Percentiles rank a stretch among this genome's conserved stretches.
Evolutionary conservation across 2,329 filamentous ascomycete species (phyloP).

Genomic region (Alternaria sp.): DNA sequence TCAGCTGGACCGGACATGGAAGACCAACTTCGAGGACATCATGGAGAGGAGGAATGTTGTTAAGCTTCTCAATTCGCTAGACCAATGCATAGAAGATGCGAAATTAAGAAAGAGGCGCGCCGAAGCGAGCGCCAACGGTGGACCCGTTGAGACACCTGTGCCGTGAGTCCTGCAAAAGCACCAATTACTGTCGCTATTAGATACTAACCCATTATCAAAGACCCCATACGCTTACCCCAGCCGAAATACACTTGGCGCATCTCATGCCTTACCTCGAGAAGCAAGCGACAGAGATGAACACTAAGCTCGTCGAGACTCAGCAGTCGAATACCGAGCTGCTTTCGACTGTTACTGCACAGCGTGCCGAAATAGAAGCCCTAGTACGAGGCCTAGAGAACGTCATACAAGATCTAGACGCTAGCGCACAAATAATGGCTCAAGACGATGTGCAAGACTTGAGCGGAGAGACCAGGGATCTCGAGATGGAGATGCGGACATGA

Average conservation of each 20-base stretch:
- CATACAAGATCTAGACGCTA: constrained; percentile 64
- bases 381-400: constrained; percentile 64
- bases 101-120: constrained; percentile 59
- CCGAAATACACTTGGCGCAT: constrained; percentile 66
- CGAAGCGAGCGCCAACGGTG: constrained; percentile 49
- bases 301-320: constrained; percentile 60
- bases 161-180: constrained; percentile 54
- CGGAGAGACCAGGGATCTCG: constrained; percentile 45
- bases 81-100: constrained; percentile 67
- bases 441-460: constrained; percentile 49
- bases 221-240: constrained; percentile 66
- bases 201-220: constrained; percentile 42
- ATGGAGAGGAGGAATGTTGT: constrained; percentile 65
- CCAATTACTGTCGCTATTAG: neutral
- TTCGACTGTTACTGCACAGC: constrained; percentile 61
- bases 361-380: constrained; percentile 65
- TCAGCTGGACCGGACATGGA: constrained; percentile 65
- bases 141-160: constrained; percentile 47
- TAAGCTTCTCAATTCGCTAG: constrained; percentile 66
- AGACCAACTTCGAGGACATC: constrained; percentile 68
- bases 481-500: constrained; percentile 49
- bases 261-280: constrained; percentile 64
- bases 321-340: constrained; percentile 62
- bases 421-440: constrained; percentile 52
- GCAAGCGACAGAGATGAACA: constrained; percentile 58